Conservation (phyloP, 768 basidiomycete species). For the Amanita inopinata region DNA sequence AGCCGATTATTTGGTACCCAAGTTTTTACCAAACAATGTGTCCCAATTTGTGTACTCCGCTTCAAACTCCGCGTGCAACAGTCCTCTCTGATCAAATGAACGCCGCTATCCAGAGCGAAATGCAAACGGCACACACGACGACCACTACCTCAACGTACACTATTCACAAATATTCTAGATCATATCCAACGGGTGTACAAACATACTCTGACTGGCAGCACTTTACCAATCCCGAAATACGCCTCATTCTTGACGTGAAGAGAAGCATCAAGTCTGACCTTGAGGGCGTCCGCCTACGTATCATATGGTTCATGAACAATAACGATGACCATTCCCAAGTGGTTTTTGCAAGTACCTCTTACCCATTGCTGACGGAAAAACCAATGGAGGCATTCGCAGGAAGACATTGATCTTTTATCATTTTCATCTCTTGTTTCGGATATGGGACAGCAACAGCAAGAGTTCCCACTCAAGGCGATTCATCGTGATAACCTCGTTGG, state of each 20-base stretch:
- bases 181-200: constrained; percentile 33
- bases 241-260: constrained; percentile 50
- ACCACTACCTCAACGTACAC: constrained; percentile 48
- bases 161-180: constrained; percentile 59
- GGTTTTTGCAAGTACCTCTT: constrained; percentile 45
- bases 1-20: constrained; percentile 1
- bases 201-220: constrained; percentile 51
- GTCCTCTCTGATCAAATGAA: too few relatives aligned
- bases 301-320: constrained; percentile 50
- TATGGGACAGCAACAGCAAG: constrained; percentile 30
- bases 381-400: too few relatives aligned
- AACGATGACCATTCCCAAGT: constrained; percentile 41
- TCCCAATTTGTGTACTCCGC: neutral
- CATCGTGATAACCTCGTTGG: constrained; percentile 68
- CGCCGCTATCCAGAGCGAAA: neutral
- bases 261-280: constrained; percentile 39
- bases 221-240: constrained; percentile 60
- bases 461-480: constrained; percentile 71
- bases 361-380: too few relatives aligned
- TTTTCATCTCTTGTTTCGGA: constrained; percentile 42
- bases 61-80: too few relatives aligned
- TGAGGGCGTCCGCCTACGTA: constrained; percentile 54
- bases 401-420: constrained; percentile 65
- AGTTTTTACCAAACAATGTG: constrained; percentile 4
- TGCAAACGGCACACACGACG: constrained; percentile 40